These are phyloP conservation scores for Vitis cinerea DNA, from an alignment of 164 flowering plant species.

Conservation along the genomic window DNA sequence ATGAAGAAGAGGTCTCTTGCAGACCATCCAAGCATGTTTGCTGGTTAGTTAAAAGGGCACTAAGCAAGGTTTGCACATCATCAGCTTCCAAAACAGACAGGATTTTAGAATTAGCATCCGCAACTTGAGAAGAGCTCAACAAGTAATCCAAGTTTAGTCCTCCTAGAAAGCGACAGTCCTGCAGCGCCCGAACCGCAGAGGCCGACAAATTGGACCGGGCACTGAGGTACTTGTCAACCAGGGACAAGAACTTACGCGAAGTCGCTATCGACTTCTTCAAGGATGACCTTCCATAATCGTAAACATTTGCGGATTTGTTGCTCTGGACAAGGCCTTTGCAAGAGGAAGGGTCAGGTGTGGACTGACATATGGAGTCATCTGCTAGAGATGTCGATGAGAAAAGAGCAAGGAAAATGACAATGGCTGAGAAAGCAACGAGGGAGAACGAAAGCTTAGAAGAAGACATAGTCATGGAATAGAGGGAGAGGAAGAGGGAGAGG, in stretches of 20 bases:
- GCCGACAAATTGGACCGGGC: conserved; percentile 20
- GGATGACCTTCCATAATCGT: conserved; percentile 37
- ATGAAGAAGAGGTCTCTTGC: conserved; percentile 28
- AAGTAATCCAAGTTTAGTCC: conserved; percentile 43
- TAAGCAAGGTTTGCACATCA: conserved; percentile 35
- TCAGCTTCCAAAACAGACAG: conserved; percentile 38
- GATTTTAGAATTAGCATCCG: conserved; percentile 14
- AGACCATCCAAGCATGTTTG: conserved; percentile 47
- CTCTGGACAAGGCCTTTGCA: conserved; percentile 35
- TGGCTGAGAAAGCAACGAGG: not conserved
- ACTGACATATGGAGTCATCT: conserved; percentile 31
- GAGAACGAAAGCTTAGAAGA: not conserved
- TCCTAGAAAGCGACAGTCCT: conserved; percentile 52
- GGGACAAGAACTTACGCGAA: conserved; percentile 27
- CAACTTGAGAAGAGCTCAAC: conserved; percentile 15
- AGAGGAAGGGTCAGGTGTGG: conserved; percentile 34
- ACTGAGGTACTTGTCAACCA: conserved; percentile 31
- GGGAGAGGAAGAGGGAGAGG: not conserved
- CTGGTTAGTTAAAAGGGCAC: conserved; percentile 43
- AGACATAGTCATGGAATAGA: not conserved
- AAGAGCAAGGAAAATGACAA: conserved; percentile 14
- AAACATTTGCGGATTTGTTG: conserved; percentile 26
- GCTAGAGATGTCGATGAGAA: conserved; percentile 20
- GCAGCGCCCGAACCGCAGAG: conserved; percentile 40
- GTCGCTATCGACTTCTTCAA: conserved; percentile 39